A percentile compares a stretch with the other conserved stretches of the same genome.
phyloP scores from a whole-genome alignment of 169 alveolate species.

The Amoebophrya sp. region DNA sequence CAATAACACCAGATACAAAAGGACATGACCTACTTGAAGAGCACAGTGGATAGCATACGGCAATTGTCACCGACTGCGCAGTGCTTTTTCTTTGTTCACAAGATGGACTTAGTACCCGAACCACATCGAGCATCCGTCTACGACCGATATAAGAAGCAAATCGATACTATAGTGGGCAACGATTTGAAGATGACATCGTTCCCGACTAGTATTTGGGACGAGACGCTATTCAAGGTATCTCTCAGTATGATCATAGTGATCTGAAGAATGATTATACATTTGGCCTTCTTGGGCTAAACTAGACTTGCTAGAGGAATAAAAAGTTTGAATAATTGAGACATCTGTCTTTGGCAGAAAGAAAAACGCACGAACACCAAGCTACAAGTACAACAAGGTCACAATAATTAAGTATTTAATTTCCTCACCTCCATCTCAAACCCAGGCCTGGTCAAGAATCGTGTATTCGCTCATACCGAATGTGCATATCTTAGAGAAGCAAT shows the following conservation, averaged over 20 bases:
- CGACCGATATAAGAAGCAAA: constrained; percentile 60
- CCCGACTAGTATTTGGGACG: constrained; percentile 87
- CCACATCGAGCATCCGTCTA: constrained; percentile 64
- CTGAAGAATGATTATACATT: neutral
- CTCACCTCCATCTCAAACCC: no score
- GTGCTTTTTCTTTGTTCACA: constrained; percentile 79
- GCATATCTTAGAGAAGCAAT: constrained; percentile 58
- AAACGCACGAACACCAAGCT: no score
- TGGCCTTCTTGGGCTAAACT: no score
- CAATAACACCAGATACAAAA: constrained; percentile 61
- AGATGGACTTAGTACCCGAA: constrained; percentile 75
- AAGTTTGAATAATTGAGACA: no score
- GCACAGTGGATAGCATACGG: constrained; percentile 67
- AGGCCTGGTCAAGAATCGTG: constrained; percentile 57
- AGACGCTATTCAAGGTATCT: constrained; percentile 84
- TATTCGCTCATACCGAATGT: constrained; percentile 72
- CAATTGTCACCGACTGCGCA: constrained; percentile 74
- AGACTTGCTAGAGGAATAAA: no score
- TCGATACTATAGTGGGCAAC: constrained; percentile 23
- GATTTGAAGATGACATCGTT: constrained; percentile 50
- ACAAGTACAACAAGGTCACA: no score
- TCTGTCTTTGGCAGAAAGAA: no score
- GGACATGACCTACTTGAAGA: constrained; percentile 68
- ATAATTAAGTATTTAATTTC: no score
- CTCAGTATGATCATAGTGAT: neutral